Conservation (phyloP, 768 basidiomycete genomes). For the Hericium erinaceus region DNA sequence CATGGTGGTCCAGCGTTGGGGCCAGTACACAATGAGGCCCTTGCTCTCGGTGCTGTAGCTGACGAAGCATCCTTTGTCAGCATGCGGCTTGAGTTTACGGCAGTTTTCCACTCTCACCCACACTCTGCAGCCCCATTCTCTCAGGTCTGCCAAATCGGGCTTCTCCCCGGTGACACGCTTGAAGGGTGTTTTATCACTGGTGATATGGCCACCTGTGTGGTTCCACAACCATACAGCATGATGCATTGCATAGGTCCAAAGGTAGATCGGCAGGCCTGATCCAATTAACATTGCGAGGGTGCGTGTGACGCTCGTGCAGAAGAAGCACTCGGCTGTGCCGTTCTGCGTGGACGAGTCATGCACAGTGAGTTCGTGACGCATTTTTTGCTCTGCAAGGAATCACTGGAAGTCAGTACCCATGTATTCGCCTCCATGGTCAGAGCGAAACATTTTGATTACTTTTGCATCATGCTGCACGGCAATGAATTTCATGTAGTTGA, state of each 20-base stretch:
- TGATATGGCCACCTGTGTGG: not conserved
- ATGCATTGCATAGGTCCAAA: not conserved
- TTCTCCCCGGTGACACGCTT: not conserved
- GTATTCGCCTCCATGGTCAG: constrained; percentile 17
- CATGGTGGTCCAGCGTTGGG: constrained; percentile 15
- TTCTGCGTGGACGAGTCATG: constrained; percentile 17
- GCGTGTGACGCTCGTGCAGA: constrained; percentile 4
- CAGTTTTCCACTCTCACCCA: not conserved
- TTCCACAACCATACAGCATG: not conserved
- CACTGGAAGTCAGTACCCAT: constrained; percentile 6
- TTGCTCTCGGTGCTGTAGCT: constrained; percentile 26
- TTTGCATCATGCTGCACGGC: constrained; percentile 8
- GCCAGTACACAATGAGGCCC: constrained; percentile 25
- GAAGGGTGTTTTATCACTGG: not conserved
- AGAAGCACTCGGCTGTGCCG: constrained; percentile 18
- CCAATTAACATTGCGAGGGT: not conserved
- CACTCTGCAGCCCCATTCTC: not conserved
- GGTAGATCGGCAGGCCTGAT: not conserved
- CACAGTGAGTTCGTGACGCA: constrained; percentile 7
- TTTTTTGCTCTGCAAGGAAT: constrained; percentile 13
- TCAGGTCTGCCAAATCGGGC: not conserved
- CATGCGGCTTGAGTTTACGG: not conserved
- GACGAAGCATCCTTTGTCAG: constrained; percentile 19
- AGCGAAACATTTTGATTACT: constrained; percentile 11
- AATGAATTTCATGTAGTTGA: constrained; percentile 12